Conservation (phyloP, 495 filamentous ascomycete genomes). For the Trypethelium eluteriae region DNA sequence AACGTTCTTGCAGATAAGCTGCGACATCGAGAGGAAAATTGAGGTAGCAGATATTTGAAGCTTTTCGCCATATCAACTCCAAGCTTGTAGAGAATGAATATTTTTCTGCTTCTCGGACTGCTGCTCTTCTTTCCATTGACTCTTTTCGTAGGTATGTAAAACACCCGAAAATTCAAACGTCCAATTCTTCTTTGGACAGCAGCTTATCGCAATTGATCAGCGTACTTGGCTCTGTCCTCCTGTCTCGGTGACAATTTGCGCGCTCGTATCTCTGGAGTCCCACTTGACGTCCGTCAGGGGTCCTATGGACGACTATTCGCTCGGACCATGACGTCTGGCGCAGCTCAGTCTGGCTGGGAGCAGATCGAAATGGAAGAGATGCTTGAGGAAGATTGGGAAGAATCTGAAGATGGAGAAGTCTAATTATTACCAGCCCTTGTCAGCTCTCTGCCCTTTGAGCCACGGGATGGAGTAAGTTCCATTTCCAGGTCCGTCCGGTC, state of each 20-base stretch:
- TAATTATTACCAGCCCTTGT: slow-evolving; percentile 15
- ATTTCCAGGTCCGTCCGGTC: neutral
- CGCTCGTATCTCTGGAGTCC: slow-evolving; percentile 37
- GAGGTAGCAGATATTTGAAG: no score
- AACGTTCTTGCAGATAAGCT: no score
- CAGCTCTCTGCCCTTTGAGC: neutral
- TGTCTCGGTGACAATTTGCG: slow-evolving; percentile 52
- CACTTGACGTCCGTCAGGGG: slow-evolving; percentile 36
- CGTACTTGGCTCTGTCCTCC: slow-evolving; percentile 51
- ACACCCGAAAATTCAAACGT: neutral
- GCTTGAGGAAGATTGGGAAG: slow-evolving; percentile 38
- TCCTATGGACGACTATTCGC: slow-evolving; percentile 50
- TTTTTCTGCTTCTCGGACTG: slow-evolving; percentile 43
- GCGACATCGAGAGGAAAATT: no score
- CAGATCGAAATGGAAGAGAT: slow-evolving; percentile 58
- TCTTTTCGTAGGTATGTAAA: slow-evolving; percentile 43
- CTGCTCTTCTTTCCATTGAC: slow-evolving; percentile 45
- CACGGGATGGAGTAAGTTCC: neutral
- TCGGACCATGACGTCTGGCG: slow-evolving; percentile 46
- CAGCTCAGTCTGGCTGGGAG: slow-evolving; percentile 50
- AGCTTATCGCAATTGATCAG: slow-evolving; percentile 28
- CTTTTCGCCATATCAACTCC: neutral
- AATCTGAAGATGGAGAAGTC: slow-evolving; percentile 39
- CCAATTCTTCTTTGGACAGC: neutral
- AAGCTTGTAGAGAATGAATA: slow-evolving; percentile 37